These are phyloP conservation scores for Saccharomyces eubayanus DNA, from an alignment of 805 yeast genomes.

Conservation along the genomic window DNA sequence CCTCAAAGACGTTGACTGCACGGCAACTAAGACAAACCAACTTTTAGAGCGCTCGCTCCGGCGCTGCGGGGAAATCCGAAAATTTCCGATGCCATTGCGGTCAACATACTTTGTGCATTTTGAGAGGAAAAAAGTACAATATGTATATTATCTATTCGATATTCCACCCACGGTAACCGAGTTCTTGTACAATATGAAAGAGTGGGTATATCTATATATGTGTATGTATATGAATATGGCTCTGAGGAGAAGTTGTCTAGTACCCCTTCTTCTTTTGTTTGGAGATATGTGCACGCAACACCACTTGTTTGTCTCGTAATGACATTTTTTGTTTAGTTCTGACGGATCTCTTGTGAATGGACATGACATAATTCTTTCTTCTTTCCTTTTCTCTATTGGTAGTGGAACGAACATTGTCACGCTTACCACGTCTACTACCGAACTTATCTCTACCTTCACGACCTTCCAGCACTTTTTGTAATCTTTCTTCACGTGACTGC, in stretches of 20 bases:
- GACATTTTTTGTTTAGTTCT: constrained; percentile 91
- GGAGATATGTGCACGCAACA: constrained; percentile 73
- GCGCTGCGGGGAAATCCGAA: neutral
- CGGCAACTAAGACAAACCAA: neutral
- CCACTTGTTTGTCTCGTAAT: constrained; percentile 81
- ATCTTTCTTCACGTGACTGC: constrained; percentile 81
- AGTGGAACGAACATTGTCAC: constrained; percentile 70
- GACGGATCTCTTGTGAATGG: constrained; percentile 90
- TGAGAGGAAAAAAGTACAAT: neutral
- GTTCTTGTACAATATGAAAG: neutral
- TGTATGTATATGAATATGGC: neutral
- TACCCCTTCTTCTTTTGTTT: constrained; percentile 86
- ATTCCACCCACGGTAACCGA: neutral
- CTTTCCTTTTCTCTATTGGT: constrained; percentile 94
- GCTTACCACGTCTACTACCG: constrained; percentile 80
- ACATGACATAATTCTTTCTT: constrained; percentile 98
- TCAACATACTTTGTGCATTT: neutral
- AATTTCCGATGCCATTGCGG: neutral
- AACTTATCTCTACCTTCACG: constrained; percentile 86
- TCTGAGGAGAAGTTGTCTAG: constrained; percentile 19
- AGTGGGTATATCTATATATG: neutral
- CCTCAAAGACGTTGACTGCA: neutral
- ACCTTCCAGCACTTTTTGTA: constrained; percentile 82
- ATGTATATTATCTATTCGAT: neutral
- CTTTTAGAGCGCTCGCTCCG: neutral